Conservation (phyloP, 768 basidiomycete genomes). For the Leccinum rimulosum region DNA sequence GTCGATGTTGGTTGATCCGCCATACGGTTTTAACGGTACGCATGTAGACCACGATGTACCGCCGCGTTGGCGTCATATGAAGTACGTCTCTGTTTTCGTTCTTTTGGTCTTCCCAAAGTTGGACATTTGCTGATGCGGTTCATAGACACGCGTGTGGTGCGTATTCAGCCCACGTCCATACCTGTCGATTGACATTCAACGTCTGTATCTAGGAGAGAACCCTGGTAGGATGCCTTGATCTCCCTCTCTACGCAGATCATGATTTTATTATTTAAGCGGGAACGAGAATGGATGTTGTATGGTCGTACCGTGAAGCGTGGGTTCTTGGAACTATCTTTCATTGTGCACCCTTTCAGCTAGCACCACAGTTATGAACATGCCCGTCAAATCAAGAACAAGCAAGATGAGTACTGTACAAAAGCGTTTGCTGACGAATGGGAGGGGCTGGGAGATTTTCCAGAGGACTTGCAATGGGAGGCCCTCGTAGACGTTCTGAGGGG, state of each 20-base stretch:
- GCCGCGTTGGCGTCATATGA: constrained; percentile 72
- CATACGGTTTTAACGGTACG: constrained; percentile 48
- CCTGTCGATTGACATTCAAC: not conserved
- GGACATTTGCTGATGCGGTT: constrained; percentile 6
- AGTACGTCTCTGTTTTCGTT: constrained; percentile 37
- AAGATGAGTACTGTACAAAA: constrained; percentile 63
- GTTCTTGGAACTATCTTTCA: not conserved
- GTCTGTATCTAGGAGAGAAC: constrained; percentile 48
- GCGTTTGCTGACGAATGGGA: constrained; percentile 46
- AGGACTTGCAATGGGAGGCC: constrained; percentile 67
- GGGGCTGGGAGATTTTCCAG: constrained; percentile 55
- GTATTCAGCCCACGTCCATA: constrained; percentile 28
- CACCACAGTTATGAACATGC: constrained; percentile 56
- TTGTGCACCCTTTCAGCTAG: not conserved
- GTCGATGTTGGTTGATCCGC: constrained; percentile 72
- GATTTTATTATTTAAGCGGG: constrained; percentile 35
- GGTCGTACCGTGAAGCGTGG: constrained; percentile 64
- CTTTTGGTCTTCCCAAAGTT: not conserved
- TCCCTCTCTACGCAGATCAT: not conserved
- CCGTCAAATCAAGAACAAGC: constrained; percentile 57
- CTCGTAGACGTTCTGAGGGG: constrained; percentile 72
- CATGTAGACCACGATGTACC: constrained; percentile 32
- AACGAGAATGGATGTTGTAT: constrained; percentile 60
- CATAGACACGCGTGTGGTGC: constrained; percentile 57
- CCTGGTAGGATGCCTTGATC: constrained; percentile 32